phyloP scores from a whole-genome alignment of 495 filamentous ascomycete genomes.

The Xylaria castorea region DNA sequence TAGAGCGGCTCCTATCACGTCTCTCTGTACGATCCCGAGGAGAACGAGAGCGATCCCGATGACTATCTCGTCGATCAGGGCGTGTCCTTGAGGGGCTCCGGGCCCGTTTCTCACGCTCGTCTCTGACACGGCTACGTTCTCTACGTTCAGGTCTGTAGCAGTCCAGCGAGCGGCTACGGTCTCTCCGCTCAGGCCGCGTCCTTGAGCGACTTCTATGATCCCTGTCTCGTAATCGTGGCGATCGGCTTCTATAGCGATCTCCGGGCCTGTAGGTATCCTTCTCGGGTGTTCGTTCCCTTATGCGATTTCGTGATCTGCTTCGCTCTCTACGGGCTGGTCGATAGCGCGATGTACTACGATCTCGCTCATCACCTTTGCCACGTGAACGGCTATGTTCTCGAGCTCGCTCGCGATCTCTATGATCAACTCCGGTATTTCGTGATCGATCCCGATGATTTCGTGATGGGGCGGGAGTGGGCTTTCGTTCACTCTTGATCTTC shows the following conservation, averaged over 20 bases:
- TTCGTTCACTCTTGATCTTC: conserved; percentile 40
- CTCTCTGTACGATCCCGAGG: conserved; percentile 43
- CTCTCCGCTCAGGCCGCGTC: conserved; percentile 25
- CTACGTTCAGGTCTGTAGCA: conserved; percentile 44
- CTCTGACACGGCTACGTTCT: conserved; percentile 47
- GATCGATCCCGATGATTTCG: conserved; percentile 35
- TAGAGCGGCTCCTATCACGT: conserved; percentile 46
- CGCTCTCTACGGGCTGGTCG: conserved; percentile 42
- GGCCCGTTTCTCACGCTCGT: conserved; percentile 39
- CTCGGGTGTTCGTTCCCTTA: conserved; percentile 40
- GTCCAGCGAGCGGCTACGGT: conserved; percentile 35
- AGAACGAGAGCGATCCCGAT: conserved; percentile 43
- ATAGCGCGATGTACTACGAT: conserved; percentile 36
- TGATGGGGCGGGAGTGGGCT: conserved; percentile 42
- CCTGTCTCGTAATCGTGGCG: conserved; percentile 34
- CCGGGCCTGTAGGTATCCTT: conserved; percentile 44
- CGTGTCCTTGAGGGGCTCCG: conserved; percentile 38
- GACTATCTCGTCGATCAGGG: conserved; percentile 33
- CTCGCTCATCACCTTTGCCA: conserved; percentile 30
- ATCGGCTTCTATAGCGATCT: conserved; percentile 43
- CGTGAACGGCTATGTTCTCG: conserved; percentile 38
- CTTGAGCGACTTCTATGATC: conserved; percentile 37
- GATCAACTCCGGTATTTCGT: conserved; percentile 22
- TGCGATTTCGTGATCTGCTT: conserved; percentile 41
- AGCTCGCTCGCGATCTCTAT: conserved; percentile 33